phyloP scores from a whole-genome alignment of 176 grass and related monocot species.

The Carex cristatella region DNA sequence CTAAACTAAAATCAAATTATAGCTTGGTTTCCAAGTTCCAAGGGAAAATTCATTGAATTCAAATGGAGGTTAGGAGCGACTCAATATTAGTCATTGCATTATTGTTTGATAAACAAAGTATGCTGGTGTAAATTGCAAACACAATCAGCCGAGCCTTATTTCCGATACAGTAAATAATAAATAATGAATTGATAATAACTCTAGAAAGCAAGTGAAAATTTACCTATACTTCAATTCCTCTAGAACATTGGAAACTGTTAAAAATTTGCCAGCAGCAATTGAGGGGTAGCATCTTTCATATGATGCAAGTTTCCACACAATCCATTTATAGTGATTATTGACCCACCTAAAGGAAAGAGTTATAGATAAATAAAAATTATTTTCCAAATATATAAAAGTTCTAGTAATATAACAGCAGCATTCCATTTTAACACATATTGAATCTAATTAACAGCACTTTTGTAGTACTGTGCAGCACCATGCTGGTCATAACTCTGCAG shows the following conservation, averaged over 20 bases:
- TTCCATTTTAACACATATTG: not conserved
- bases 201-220: conserved; percentile 8
- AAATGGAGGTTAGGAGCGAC: not conserved
- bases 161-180: not conserved
- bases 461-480: not conserved
- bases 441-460: not conserved
- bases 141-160: not conserved
- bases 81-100: not conserved
- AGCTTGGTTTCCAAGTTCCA: not conserved
- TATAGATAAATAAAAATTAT: not conserved
- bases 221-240: conserved; percentile 92
- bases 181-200: conserved; percentile 1
- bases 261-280: conserved; percentile 60
- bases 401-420: not conserved
- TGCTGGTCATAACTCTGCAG: not conserved
- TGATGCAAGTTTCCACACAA: conserved; percentile 81
- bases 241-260: conserved; percentile 76
- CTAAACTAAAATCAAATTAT: not conserved
- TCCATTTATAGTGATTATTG: conserved; percentile 80
- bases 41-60: not conserved
- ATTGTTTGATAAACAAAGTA: conserved; percentile 4
- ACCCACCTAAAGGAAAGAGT: conserved; percentile 68
- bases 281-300: conserved; percentile 67
- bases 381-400: conserved; percentile 10
- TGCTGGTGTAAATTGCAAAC: not conserved